phyloP scores from a whole-genome alignment of 2,329 filamentous ascomycete genomes.

The Epichloe bromicola region DNA sequence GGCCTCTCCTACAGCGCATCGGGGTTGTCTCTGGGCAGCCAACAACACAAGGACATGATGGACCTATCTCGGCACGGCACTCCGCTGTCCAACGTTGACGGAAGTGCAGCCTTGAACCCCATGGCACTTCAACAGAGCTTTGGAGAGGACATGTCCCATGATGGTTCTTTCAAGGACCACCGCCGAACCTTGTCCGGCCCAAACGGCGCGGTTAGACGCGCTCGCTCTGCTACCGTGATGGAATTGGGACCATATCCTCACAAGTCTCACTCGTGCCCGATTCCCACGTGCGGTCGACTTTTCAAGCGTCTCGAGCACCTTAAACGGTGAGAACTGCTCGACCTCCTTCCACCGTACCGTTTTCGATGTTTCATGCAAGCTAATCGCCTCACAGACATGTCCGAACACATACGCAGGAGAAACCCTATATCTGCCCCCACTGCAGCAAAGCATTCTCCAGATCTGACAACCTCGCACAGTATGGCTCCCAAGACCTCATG shows the following conservation, averaged over 20 bases:
- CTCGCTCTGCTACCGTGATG: constrained; percentile 90
- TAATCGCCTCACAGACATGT: constrained; percentile 63
- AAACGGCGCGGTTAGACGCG: constrained; percentile 71
- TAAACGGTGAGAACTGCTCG: constrained; percentile 67
- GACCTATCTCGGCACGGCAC: constrained; percentile 84
- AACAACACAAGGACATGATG: constrained; percentile 66
- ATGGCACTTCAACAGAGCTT: constrained; percentile 63
- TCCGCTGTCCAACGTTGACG: constrained; percentile 74
- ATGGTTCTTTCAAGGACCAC: constrained; percentile 32
- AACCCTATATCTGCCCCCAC: constrained; percentile 92
- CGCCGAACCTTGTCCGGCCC: constrained; percentile 57
- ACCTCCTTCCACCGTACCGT: constrained; percentile 7
- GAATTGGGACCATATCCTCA: constrained; percentile 93
- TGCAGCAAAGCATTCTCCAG: constrained; percentile 98
- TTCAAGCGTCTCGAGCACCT: constrained; percentile 99
- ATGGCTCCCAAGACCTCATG: constrained; percentile 29
- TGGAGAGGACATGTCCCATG: constrained; percentile 48
- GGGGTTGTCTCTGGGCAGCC: constrained; percentile 45
- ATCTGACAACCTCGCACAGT: constrained; percentile 98
- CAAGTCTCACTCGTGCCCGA: constrained; percentile 98
- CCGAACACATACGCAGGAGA: constrained; percentile 97
- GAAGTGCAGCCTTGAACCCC: constrained; percentile 62
- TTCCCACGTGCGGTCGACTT: constrained; percentile 87
- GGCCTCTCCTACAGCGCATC: constrained; percentile 62
- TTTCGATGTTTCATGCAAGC: background rate